A percentile compares a stretch with the other conserved stretches of the same genome.
Evolutionary conservation across 495 filamentous ascomycete species (phyloP).

Genomic region (Jackrogersella minutella): DNA sequence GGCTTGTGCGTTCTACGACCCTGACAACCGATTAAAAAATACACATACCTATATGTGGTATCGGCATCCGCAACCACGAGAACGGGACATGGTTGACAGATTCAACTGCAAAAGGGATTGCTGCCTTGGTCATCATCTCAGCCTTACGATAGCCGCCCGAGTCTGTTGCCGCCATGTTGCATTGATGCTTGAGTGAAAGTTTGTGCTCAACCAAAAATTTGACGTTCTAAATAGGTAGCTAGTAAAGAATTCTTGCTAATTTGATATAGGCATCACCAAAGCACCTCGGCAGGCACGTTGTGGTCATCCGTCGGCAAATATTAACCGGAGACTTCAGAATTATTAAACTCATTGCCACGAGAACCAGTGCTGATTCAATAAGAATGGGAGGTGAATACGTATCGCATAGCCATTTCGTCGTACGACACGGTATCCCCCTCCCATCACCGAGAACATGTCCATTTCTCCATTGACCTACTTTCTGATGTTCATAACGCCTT

Average conservation of each 20-base stretch:
- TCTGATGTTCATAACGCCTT: neutral
- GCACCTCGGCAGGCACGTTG: neutral
- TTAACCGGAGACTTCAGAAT: neutral
- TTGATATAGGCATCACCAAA: too few species aligned
- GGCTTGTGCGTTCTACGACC: slow-evolving; percentile 11
- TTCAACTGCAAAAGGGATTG: slow-evolving; percentile 13
- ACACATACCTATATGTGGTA: slow-evolving; percentile 14
- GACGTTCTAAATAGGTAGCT: neutral
- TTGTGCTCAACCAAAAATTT: neutral
- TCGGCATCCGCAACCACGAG: slow-evolving; percentile 22
- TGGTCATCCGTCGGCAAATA: slow-evolving; percentile 3
- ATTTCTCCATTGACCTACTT: neutral
- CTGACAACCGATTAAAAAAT: slow-evolving; percentile 36
- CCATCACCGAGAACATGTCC: neutral
- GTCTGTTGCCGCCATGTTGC: neutral
- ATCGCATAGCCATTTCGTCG: neutral
- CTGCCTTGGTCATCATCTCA: slow-evolving; percentile 13
- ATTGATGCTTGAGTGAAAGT: neutral
- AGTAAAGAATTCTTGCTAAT: too few species aligned
- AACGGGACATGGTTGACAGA: slow-evolving; percentile 8
- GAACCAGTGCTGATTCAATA: too few species aligned
- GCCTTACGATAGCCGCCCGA: slow-evolving; percentile 14
- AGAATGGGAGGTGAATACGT: too few species aligned
- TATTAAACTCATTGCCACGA: neutral
- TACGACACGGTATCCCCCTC: slow-evolving; percentile 2